Conservation (phyloP, 2,329 filamentous ascomycete genomes). For the Cadophora luteo-olivacea region DNA sequence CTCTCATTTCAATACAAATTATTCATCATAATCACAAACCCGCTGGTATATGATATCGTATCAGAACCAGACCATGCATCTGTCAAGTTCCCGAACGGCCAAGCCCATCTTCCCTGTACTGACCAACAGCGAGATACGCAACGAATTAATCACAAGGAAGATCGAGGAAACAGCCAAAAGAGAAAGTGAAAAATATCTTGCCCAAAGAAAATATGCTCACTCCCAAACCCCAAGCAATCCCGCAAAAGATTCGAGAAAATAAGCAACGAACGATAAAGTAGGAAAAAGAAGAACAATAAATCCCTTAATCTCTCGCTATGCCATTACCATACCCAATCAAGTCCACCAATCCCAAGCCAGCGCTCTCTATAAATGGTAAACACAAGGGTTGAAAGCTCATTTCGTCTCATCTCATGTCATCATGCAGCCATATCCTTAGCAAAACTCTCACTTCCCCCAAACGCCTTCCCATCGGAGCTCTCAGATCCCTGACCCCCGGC, state of each 20-base stretch:
- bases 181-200: neutral
- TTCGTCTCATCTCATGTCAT: neutral
- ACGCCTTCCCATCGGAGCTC: slow-evolving; percentile 31
- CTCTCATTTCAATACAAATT: slow-evolving; percentile 17
- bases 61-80: neutral
- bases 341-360: slow-evolving; percentile 2
- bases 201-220: neutral
- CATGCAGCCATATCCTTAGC: slow-evolving; percentile 18
- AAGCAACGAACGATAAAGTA: neutral
- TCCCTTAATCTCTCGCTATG: slow-evolving; percentile 15
- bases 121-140: too few species aligned
- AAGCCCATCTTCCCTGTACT: neutral
- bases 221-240: slow-evolving; percentile 10
- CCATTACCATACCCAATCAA: slow-evolving; percentile 15
- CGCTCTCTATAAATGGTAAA: slow-evolving; percentile 8
- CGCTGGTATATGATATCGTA: slow-evolving; percentile 5
- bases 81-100: neutral
- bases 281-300: neutral
- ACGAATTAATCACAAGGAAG: too few species aligned
- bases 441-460: slow-evolving; percentile 20
- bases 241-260: neutral
- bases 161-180: too few species aligned
- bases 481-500: slow-evolving; percentile 6
- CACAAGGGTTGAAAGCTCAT: neutral
- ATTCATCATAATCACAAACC: neutral